phyloP scores from a whole-genome alignment of 2,329 filamentous ascomycete species.

The Claviceps arundinis region DNA sequence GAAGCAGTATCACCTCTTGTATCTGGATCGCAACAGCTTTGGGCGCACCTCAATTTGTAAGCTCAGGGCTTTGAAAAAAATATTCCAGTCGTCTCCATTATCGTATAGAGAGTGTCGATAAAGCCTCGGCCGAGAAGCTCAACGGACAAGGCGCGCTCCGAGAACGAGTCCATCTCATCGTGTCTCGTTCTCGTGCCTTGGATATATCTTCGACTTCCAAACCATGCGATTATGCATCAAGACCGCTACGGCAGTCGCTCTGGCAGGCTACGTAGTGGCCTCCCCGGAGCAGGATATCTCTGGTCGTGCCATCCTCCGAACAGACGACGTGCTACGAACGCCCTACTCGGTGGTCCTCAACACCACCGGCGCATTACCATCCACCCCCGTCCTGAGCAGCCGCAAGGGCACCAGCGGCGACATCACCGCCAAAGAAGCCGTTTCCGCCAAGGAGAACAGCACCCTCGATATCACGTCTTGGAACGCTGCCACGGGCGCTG shows the following conservation, averaged over 20 bases:
- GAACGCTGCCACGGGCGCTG: conserved; percentile 39
- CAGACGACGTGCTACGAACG: conserved; percentile 4
- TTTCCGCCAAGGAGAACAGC: conserved; percentile 27
- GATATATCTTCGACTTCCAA: not conserved
- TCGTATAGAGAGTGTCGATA: not conserved
- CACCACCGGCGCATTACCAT: not conserved
- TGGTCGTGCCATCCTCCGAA: not conserved
- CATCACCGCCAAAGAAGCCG: conserved; percentile 8
- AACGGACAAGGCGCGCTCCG: not conserved
- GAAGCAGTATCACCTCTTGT: not conserved
- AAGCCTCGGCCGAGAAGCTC: not conserved
- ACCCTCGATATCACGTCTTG: conserved; percentile 42
- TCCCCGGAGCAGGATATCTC: not conserved
- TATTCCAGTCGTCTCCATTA: too few species aligned
- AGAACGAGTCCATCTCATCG: not conserved
- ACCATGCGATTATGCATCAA: conserved; percentile 1
- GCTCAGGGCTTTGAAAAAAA: not conserved
- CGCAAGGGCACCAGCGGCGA: conserved; percentile 5
- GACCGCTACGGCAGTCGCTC: conserved; percentile 1
- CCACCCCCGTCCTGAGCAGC: not conserved
- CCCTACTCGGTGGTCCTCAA: conserved; percentile 2
- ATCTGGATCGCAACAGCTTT: not conserved
- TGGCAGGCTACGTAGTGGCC: not conserved
- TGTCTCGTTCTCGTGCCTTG: not conserved
- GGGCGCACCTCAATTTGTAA: too few species aligned